A percentile compares a stretch with the other conserved stretches of the same genome.
phyloP scores from a whole-genome alignment of 2,329 filamentous ascomycete genomes.

The Drechslerella stenobrocha region DNA sequence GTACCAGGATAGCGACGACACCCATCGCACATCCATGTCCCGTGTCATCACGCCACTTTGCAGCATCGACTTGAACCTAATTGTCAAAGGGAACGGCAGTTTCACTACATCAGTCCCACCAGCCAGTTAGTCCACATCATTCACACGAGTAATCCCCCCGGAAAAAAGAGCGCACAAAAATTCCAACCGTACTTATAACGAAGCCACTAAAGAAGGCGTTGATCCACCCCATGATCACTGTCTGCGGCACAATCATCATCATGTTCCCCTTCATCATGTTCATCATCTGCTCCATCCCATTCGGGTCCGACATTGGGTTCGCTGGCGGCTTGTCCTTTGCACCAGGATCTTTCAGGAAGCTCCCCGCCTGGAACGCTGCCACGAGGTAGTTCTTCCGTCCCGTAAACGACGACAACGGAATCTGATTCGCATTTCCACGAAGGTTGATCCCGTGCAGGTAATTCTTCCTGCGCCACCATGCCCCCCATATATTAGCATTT shows the following conservation, averaged over 20 bases:
- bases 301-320: slow-evolving; percentile 93
- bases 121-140: too few species aligned
- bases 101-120: slow-evolving; percentile 66
- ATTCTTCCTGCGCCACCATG: slow-evolving; percentile 58
- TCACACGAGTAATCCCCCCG: too few species aligned
- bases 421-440: slow-evolving; percentile 76
- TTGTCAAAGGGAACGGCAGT: slow-evolving; percentile 93
- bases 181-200: slow-evolving; percentile 75
- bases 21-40: slow-evolving; percentile 97
- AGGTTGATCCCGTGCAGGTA: slow-evolving; percentile 82
- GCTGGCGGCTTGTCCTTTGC: slow-evolving; percentile 80
- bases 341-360: slow-evolving; percentile 86
- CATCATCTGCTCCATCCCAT: slow-evolving; percentile 99
- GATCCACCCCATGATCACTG: slow-evolving; percentile 99
- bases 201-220: slow-evolving; percentile 99
- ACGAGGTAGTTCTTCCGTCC: slow-evolving; percentile 78
- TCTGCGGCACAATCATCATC: slow-evolving; percentile 99
- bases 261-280: slow-evolving; percentile 99
- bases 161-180: neutral
- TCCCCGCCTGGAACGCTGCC: slow-evolving; percentile 78
- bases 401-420: slow-evolving; percentile 77
- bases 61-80: slow-evolving; percentile 99
- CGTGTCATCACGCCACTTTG: slow-evolving; percentile 94
- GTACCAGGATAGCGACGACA: slow-evolving; percentile 98
- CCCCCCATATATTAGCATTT: slow-evolving; percentile 42